phyloP scores from a whole-genome alignment of 2,329 filamentous ascomycete genomes.

The Neurospora sp. region DNA sequence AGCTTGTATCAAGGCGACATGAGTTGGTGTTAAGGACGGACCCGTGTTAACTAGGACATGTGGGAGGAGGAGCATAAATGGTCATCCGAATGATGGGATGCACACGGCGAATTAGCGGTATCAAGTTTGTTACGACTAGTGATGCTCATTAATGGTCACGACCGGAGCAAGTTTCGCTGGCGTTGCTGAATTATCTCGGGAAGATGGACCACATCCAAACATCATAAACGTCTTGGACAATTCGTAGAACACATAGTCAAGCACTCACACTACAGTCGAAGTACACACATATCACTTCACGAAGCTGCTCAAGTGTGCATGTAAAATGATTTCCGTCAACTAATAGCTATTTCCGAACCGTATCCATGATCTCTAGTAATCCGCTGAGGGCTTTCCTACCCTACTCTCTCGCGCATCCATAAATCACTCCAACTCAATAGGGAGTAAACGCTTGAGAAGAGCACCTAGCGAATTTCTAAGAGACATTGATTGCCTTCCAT shows the following conservation, averaged over 20 bases:
- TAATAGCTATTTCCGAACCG: background rate
- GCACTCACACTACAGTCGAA: background rate
- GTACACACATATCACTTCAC: background rate
- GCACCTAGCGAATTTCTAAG: background rate
- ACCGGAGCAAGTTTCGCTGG: background rate
- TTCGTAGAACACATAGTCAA: too few species aligned
- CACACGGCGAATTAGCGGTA: too few species aligned
- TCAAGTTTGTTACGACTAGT: too few species aligned
- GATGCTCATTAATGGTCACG: too few species aligned
- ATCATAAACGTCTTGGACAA: too few species aligned
- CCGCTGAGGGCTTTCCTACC: background rate
- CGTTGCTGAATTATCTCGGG: background rate
- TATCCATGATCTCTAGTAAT: background rate
- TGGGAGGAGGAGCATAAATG: too few species aligned
- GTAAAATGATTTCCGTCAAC: background rate
- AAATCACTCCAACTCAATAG: background rate
- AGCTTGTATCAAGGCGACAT: too few species aligned
- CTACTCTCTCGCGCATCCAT: background rate
- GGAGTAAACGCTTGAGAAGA: background rate
- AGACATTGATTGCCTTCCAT: background rate
- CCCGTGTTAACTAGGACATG: too few species aligned
- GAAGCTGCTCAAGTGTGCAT: background rate
- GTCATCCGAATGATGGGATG: too few species aligned
- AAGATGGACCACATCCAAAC: background rate
- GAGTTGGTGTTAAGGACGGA: too few species aligned